Percentiles rank a stretch among this genome's conserved stretches.
phyloP scores from a whole-genome alignment of 2,329 filamentous ascomycete genomes.

The Cercospora beticola region DNA sequence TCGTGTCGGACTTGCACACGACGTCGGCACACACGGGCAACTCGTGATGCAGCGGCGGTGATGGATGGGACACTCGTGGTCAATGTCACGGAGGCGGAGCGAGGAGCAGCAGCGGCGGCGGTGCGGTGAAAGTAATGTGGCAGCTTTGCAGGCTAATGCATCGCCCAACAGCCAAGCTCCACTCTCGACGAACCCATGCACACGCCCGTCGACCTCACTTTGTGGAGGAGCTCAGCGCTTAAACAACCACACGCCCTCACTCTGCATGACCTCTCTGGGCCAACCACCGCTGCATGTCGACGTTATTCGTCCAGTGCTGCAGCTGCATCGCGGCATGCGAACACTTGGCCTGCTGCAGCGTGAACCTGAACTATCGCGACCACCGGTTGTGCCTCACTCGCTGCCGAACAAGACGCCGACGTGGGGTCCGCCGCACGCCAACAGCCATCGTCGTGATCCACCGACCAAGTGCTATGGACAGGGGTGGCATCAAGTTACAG shows the following conservation, averaged over 20 bases:
- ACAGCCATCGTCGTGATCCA: neutral
- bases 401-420: neutral
- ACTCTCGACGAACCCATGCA: conserved; percentile 2
- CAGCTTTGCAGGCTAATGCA: conserved; percentile 2
- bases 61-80: neutral
- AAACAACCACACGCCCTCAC: neutral
- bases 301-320: neutral
- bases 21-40: neutral
- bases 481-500: neutral
- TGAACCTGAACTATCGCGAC: neutral
- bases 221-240: neutral
- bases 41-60: neutral
- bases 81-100: neutral
- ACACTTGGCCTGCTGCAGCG: neutral
- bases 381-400: neutral
- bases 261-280: neutral
- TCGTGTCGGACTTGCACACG: neutral
- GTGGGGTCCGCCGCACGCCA: neutral
- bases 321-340: neutral
- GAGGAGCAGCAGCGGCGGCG: neutral
- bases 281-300: neutral
- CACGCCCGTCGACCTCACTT: neutral
- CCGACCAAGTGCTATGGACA: neutral
- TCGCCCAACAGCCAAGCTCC: conserved; percentile 3
- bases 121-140: conserved; percentile 1